Evolutionary conservation across 257 asterid genomes (phyloP), one percentile per base, ranked within the genome.

Genomic region (Solanum clarkiae): DNA sequence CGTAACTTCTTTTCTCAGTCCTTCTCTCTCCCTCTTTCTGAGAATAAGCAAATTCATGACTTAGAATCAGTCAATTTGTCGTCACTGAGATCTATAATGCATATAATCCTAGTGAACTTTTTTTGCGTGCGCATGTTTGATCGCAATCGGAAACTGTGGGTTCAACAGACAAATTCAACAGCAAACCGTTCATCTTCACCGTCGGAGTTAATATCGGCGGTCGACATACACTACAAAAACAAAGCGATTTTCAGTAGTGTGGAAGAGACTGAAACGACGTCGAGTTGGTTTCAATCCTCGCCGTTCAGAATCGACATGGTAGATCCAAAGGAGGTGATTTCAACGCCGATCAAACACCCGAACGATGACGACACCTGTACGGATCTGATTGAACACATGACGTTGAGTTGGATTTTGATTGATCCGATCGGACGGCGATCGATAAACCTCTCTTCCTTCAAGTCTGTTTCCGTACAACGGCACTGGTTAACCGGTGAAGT

Each of bases 401-500:
- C 53, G 15, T 47, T 94, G 87, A 94, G 98, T 90, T 96, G 99
- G 99, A 93, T 94, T 18, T 1, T 96, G 20, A 88, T 96, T 32
- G 95, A 93, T 84, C 92, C 95, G 0, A 55, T 11, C 40, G 88
- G 92, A 56, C 86, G 86, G 86, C 90, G 87, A 17, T 94, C 92
- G 14, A 94, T 86, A 71, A 96, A 94, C 81, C 87, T 96, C 6
- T 96, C 99, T 3, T 94, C 99, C 2, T 91, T 89, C 32, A 86
- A 80, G 83, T 90, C 98, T 4, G 96, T 96, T 49, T 55, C 92
- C 16, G 92, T 91, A 56, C 94, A 92, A 32, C 93, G 94, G n/a
- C 98, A 94, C 87, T 95, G 98, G 99, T 62, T 95, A 89, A 92
- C 94, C 9, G 96, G 97, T 16, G 98, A 97, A 85, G 92, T 94